A percentile compares a stretch with the other conserved stretches of the same genome.
phyloP scores from a whole-genome alignment of 345 rosid species.

The Eucalyptus pauciflora region DNA sequence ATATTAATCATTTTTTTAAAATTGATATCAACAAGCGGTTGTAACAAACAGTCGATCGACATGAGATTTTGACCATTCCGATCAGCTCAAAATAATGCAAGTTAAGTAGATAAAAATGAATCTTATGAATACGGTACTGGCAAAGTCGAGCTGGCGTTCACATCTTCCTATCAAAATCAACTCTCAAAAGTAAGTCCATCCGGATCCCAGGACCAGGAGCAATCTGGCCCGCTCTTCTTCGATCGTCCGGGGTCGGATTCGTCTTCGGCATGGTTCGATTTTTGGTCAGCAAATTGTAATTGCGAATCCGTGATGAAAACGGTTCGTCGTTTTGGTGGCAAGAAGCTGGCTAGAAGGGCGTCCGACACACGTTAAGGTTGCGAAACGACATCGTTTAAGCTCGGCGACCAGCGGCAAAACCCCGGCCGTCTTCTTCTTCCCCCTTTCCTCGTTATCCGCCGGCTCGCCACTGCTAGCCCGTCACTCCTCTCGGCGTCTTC shows the following conservation, averaged over 20 bases:
- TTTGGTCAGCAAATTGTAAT: background rate
- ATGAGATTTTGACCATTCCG: background rate
- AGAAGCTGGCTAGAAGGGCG: background rate
- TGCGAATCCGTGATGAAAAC: background rate
- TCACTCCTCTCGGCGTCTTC: background rate
- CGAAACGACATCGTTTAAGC: background rate
- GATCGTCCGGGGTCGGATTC: background rate
- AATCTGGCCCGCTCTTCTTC: background rate
- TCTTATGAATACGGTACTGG: too few relatives aligned
- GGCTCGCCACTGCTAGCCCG: background rate
- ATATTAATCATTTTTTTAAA: too few relatives aligned
- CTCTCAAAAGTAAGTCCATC: background rate
- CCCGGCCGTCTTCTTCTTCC: background rate
- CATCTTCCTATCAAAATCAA: background rate
- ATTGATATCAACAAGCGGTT: background rate
- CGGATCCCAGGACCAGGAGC: background rate
- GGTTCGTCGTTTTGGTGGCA: background rate
- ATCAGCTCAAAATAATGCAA: background rate
- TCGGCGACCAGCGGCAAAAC: background rate
- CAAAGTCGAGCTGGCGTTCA: background rate
- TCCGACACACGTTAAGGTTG: background rate
- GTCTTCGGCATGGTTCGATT: background rate
- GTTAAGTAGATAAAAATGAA: too few relatives aligned
- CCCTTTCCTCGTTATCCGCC: background rate
- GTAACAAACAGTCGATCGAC: rapidly evolving